These are phyloP conservation scores for Lactifluus piperatus DNA, from an alignment of 768 basidiomycete species.

Conservation along the genomic window DNA sequence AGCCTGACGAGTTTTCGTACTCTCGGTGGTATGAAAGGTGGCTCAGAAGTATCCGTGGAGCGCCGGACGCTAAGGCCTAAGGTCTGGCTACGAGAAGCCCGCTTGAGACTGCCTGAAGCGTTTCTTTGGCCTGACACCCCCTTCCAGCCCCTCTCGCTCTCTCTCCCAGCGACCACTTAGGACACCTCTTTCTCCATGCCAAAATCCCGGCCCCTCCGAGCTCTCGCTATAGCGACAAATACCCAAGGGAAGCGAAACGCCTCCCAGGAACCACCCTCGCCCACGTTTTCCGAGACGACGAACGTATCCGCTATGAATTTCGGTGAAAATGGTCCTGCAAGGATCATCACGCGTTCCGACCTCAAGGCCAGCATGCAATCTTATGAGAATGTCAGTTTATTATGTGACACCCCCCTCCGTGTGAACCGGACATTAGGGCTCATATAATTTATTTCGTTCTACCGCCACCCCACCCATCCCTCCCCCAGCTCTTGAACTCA, in stretches of 20 bases:
- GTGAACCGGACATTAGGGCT: neutral
- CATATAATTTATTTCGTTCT: neutral
- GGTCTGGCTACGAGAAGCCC: neutral
- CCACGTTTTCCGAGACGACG: constrained; percentile 76
- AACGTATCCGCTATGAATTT: constrained; percentile 72
- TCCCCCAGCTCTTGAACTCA: constrained; percentile 55
- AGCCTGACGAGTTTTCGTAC: neutral
- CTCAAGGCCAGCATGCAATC: constrained; percentile 70
- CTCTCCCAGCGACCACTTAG: neutral
- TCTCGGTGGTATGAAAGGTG: neutral
- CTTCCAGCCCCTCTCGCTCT: neutral
- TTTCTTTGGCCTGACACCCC: neutral
- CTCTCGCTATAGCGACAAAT: constrained; percentile 33
- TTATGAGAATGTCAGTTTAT: constrained; percentile 65
- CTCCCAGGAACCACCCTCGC: constrained; percentile 63
- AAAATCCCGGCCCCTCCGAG: constrained; percentile 50
- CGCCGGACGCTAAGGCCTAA: neutral
- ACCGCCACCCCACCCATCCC: too few species aligned
- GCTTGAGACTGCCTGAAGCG: neutral
- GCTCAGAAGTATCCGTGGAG: neutral
- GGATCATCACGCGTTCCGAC: constrained; percentile 75
- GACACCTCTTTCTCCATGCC: constrained; percentile 29
- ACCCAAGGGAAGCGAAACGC: constrained; percentile 30
- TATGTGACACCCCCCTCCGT: neutral
- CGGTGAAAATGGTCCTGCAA: constrained; percentile 63